A percentile compares a stretch with the other conserved stretches of the same genome.
These are phyloP conservation scores for Elaeagnus macrophylla DNA, from an alignment of 306 rosid genomes.

Conservation along the genomic window DNA sequence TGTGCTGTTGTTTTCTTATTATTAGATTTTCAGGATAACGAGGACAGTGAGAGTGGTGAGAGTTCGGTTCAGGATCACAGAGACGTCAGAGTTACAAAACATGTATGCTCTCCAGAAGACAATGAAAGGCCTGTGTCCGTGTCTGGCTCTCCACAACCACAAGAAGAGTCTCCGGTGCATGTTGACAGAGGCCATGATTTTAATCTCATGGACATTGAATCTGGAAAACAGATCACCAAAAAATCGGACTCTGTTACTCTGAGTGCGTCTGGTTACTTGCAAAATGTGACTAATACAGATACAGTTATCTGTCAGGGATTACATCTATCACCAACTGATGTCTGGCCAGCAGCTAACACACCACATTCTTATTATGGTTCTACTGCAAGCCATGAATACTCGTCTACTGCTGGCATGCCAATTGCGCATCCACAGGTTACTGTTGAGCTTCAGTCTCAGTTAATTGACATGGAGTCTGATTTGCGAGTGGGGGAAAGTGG, in stretches of 20 bases:
- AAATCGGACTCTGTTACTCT: conserved; percentile 22
- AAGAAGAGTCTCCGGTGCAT: conserved; percentile 3
- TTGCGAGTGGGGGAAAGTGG: conserved; percentile 37
- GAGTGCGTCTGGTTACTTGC: conserved; percentile 30
- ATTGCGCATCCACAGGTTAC: conserved; percentile 37
- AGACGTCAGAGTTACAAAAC: conserved; percentile 27
- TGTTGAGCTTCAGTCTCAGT: conserved; percentile 28
- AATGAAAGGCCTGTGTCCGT: conserved; percentile 27
- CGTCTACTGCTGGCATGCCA: conserved; percentile 39
- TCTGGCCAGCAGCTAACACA: conserved; percentile 52
- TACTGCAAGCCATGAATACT: conserved; percentile 38
- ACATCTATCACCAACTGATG: conserved; percentile 39
- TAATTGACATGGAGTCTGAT: conserved; percentile 53
- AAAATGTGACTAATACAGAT: conserved; percentile 31
- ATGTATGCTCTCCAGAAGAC: conserved; percentile 17
- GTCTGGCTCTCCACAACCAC: conserved; percentile 20
- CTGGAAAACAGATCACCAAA: conserved; percentile 21
- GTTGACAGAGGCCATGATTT: not conserved
- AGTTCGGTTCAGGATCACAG: conserved; percentile 29
- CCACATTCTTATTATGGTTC: conserved; percentile 65
- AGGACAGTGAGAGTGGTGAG: conserved; percentile 30
- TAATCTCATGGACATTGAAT: conserved; percentile 17
- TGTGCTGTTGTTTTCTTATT: conserved; percentile 22
- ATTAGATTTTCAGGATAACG: conserved; percentile 42
- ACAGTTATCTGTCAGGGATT: conserved; percentile 31